Conservation (phyloP, 2,329 filamentous ascomycete species). For the Paraphoma sp. region DNA sequence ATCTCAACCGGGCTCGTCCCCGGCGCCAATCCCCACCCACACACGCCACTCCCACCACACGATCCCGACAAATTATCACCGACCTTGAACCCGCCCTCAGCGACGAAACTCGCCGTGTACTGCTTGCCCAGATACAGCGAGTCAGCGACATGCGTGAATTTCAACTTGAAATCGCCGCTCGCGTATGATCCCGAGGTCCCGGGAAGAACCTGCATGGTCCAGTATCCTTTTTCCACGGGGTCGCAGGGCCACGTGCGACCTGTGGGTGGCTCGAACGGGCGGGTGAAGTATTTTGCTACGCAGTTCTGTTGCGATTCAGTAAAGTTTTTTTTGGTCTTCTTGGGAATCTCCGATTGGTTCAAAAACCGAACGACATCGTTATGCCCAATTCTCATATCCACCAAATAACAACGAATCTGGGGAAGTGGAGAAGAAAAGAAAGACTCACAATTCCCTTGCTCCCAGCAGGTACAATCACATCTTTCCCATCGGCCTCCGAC, state of each 20-base stretch:
- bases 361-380: no score
- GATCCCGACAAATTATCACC: conserved; percentile 19
- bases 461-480: conserved; percentile 22
- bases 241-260: conserved; percentile 36
- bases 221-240: conserved; percentile 24
- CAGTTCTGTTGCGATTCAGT: conserved; percentile 21
- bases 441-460: conserved; percentile 18
- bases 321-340: neutral
- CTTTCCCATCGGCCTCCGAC: conserved; percentile 2
- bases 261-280: conserved; percentile 15
- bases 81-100: conserved; percentile 20
- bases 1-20: conserved; percentile 7
- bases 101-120: conserved; percentile 22
- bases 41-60: conserved; percentile 30
- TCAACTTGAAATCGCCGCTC: conserved; percentile 25
- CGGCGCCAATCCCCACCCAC: conserved; percentile 16
- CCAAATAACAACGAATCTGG: no score
- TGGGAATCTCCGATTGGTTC: no score
- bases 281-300: conserved; percentile 28
- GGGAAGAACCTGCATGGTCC: conserved; percentile 27
- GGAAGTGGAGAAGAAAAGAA: no score
- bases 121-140: conserved; percentile 11
- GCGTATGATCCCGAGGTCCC: conserved; percentile 11
- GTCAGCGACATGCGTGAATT: conserved; percentile 29
- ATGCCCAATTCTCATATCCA: no score